Percentiles rank a stretch among this genome's conserved stretches.
phyloP scores from a whole-genome alignment of 2,329 filamentous ascomycete genomes.

The Bipolaris cookei region DNA sequence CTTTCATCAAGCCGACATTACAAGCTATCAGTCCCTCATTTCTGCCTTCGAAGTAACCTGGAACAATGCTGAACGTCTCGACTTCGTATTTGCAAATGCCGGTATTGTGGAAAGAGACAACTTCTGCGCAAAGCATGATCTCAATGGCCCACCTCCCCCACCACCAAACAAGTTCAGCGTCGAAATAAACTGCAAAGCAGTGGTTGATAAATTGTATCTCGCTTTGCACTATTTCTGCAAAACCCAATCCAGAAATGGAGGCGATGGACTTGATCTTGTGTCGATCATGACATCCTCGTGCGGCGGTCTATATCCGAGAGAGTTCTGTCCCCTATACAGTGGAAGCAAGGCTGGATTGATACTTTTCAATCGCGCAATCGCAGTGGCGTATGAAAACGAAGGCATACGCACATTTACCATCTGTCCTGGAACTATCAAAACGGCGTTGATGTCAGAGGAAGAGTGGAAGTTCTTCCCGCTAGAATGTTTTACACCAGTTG shows the following conservation, averaged over 20 bases:
- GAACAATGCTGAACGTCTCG: conserved; percentile 45
- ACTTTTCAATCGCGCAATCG: conserved; percentile 50
- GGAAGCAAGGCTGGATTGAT: conserved; percentile 48
- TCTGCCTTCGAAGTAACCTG: conserved; percentile 50
- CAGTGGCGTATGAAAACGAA: conserved; percentile 42
- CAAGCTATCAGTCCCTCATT: conserved; percentile 44
- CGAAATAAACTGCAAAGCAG: conserved; percentile 48
- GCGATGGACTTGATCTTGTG: conserved; percentile 29
- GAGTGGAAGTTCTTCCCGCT: conserved; percentile 47
- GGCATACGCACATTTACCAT: conserved; percentile 52
- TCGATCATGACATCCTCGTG: conserved; percentile 50
- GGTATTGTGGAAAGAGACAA: conserved; percentile 54
- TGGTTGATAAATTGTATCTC: conserved; percentile 50
- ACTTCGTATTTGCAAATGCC: conserved; percentile 60
- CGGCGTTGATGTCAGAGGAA: conserved; percentile 42
- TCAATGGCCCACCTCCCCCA: conserved; percentile 36
- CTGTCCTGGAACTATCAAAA: conserved; percentile 48
- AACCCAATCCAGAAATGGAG: conserved; percentile 21
- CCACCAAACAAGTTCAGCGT: conserved; percentile 46
- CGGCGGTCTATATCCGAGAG: conserved; percentile 48
- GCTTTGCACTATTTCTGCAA: conserved; percentile 53
- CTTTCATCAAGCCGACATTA: conserved; percentile 52
- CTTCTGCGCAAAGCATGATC: conserved; percentile 48
- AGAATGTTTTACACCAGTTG: conserved; percentile 44
- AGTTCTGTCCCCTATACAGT: conserved; percentile 40